Conservation (phyloP, 1,284 basidiomycete species). For the Trichosporon faecale region DNA sequence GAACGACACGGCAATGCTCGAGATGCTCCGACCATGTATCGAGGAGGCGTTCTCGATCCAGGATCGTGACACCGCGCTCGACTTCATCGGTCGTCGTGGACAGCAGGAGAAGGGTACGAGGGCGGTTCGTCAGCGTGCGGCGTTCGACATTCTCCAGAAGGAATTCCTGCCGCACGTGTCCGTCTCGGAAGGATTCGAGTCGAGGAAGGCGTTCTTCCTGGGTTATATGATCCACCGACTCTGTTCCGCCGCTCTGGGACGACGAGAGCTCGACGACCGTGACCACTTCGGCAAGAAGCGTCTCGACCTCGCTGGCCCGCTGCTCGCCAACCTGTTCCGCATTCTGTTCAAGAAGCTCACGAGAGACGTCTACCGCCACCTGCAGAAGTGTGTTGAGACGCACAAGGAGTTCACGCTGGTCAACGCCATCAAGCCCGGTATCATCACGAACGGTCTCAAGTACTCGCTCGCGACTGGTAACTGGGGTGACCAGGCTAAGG, state of each 20-base stretch:
- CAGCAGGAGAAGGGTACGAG: conserved; percentile 90
- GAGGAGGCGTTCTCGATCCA: conserved; percentile 99
- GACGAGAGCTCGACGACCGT: conserved; percentile 95
- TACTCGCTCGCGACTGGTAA: conserved; percentile 99
- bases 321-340: conserved; percentile 92
- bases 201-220: conserved; percentile 99
- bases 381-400: conserved; percentile 98
- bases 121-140: conserved; percentile 89
- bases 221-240: conserved; percentile 99
- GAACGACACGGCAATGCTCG: conserved; percentile 91
- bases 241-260: conserved; percentile 85
- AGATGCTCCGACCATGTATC: conserved; percentile 98
- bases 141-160: conserved; percentile 96
- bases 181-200: conserved; percentile 91
- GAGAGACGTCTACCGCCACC: conserved; percentile 92
- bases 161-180: conserved; percentile 98
- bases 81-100: conserved; percentile 98
- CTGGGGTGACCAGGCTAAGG: conserved; percentile 99
- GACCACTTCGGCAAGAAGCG: conserved; percentile 99
- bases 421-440: conserved; percentile 89
- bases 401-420: conserved; percentile 93
- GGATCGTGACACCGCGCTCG: conserved; percentile 84
- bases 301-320: conserved; percentile 89
- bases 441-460: conserved; percentile 96
- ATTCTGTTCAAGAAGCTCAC: conserved; percentile 97